phyloP scores from a whole-genome alignment of 2,329 filamentous ascomycete genomes.

The Pseudogymnoascus sp. region DNA sequence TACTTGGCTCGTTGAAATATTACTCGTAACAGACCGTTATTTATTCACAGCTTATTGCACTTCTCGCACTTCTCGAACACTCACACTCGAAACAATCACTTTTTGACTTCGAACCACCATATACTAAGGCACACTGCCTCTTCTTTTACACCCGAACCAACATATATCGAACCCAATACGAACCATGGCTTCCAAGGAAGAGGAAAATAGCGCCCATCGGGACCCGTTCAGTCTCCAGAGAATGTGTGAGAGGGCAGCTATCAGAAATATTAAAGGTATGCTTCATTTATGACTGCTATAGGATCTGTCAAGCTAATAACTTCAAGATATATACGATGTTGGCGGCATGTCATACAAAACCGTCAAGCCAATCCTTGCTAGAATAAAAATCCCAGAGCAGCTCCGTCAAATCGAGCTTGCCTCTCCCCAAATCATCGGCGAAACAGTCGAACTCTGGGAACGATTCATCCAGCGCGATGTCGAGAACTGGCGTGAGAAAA shows the following conservation, averaged over 20 bases:
- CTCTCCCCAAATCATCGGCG: slow-evolving; percentile 67
- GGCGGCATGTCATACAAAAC: slow-evolving; percentile 63
- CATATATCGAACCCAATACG: background rate
- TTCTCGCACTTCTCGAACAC: background rate
- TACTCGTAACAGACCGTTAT: background rate
- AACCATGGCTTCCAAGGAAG: background rate
- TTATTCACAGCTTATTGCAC: background rate
- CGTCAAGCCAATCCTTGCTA: slow-evolving; percentile 60
- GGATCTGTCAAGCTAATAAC: background rate
- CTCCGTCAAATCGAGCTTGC: slow-evolving; percentile 66
- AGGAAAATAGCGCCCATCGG: background rate
- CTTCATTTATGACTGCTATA: background rate
- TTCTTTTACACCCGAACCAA: background rate
- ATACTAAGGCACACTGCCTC: background rate
- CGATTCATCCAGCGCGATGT: slow-evolving; percentile 74
- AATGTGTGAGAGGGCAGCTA: slow-evolving; percentile 1
- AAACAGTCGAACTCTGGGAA: slow-evolving; percentile 68
- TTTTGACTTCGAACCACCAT: background rate
- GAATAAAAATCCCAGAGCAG: slow-evolving; percentile 66
- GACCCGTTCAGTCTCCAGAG: background rate
- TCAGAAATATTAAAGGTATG: background rate
- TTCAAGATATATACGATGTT: slow-evolving; percentile 55
- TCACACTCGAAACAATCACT: background rate
- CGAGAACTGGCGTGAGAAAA: slow-evolving; percentile 52
- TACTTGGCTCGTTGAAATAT: background rate